Percentiles rank a stretch among this genome's conserved stretches.
phyloP scores from a whole-genome alignment of 352 stramenopile species.

The Pythium apleroticum region DNA sequence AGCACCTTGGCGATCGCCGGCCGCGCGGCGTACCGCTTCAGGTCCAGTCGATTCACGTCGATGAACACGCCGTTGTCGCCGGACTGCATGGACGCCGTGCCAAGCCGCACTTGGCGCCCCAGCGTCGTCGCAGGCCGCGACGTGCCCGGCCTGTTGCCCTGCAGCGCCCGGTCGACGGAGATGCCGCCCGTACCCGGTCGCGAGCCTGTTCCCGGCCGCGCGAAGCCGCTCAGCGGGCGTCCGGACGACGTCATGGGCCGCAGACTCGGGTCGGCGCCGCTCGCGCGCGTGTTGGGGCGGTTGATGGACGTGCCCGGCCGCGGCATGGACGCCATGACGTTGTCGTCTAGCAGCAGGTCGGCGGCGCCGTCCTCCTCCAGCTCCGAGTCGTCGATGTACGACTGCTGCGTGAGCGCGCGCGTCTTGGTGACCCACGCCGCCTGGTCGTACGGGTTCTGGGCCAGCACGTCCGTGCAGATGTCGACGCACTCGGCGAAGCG shows the following conservation, averaged over 20 bases:
- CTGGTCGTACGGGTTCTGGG: slow-evolving; percentile 86
- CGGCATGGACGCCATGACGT: slow-evolving; percentile 88
- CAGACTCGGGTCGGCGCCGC: slow-evolving; percentile 59
- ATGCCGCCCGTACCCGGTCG: slow-evolving; percentile 67
- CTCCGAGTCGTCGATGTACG: slow-evolving; percentile 92
- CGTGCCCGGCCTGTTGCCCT: slow-evolving; percentile 74
- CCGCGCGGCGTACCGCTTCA: slow-evolving; percentile 87
- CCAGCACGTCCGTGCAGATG: slow-evolving; percentile 83
- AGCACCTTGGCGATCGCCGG: slow-evolving; percentile 87
- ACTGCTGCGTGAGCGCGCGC: slow-evolving; percentile 84
- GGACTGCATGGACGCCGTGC: slow-evolving; percentile 88
- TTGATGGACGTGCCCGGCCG: slow-evolving; percentile 89
- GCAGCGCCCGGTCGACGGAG: slow-evolving; percentile 73
- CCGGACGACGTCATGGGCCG: slow-evolving; percentile 86
- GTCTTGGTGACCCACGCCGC: slow-evolving; percentile 91
- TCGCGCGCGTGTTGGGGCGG: slow-evolving; percentile 62
- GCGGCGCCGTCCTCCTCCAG: slow-evolving; percentile 90
- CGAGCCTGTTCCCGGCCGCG: slow-evolving; percentile 74
- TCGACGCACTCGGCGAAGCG: slow-evolving; percentile 82
- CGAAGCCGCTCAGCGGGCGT: slow-evolving; percentile 86
- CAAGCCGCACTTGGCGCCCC: slow-evolving; percentile 87
- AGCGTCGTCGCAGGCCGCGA: slow-evolving; percentile 88
- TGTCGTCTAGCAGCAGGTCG: slow-evolving; percentile 92
- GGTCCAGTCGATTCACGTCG: slow-evolving; percentile 87
- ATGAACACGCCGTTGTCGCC: slow-evolving; percentile 82